These are phyloP conservation scores for Trebouxia sp. DNA, from an alignment of 139 green algal genomes.

Conservation along the genomic window DNA sequence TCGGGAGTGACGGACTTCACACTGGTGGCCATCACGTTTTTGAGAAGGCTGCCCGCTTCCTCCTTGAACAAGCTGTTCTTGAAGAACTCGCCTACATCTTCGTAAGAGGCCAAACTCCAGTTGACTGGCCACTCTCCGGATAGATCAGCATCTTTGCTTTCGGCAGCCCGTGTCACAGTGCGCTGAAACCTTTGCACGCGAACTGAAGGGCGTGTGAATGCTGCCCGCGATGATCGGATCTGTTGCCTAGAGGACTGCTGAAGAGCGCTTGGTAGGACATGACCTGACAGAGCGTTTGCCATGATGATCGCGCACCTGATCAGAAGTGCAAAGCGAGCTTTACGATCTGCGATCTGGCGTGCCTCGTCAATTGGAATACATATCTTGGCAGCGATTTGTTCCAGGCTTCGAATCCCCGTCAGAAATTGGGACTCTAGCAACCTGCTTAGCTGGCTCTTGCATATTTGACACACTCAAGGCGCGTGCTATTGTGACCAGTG, in stretches of 20 bases:
- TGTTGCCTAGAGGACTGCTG: neutral
- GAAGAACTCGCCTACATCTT: constrained; percentile 47
- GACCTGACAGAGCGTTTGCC: neutral
- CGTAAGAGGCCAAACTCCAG: constrained; percentile 42
- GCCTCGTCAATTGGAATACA: neutral
- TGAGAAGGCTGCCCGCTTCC: constrained; percentile 27
- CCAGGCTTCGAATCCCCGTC: too few species aligned
- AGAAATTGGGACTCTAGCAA: too few species aligned
- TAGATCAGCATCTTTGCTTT: neutral
- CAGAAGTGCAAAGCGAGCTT: neutral
- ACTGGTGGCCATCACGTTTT: constrained; percentile 38
- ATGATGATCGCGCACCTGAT: neutral
- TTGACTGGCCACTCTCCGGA: constrained; percentile 43
- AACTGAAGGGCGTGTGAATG: neutral
- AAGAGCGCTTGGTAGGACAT: neutral
- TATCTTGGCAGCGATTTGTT: constrained; percentile 6
- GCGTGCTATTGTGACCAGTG: too few species aligned
- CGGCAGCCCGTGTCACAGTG: neutral
- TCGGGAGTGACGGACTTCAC: constrained; percentile 35
- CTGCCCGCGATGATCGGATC: constrained; percentile 1
- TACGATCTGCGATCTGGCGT: neutral
- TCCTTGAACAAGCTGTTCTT: constrained; percentile 45
- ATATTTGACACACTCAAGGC: too few species aligned
- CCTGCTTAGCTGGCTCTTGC: too few species aligned
- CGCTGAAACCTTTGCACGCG: neutral